Evolutionary conservation across 495 filamentous ascomycete species (phyloP), one percentile per base, ranked within the genome.

Genomic region (Hyaloscypha finlandica): DNA sequence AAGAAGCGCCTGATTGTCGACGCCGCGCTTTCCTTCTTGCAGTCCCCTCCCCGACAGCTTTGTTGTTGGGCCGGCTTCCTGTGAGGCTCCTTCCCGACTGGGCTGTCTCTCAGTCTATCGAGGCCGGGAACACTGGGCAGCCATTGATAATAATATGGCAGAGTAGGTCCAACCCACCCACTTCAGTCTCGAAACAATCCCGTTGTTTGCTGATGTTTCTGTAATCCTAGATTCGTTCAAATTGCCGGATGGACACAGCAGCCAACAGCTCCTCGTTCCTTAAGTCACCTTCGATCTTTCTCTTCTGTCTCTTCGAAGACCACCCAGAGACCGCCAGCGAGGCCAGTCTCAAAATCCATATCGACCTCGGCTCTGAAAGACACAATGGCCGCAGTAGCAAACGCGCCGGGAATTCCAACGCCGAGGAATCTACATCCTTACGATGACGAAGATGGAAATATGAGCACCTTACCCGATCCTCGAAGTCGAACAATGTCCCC

Each of bases 201-300:
- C 39, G 19, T n/a, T 30, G 32, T 59, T 37, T 20, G 33, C 56
- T 59, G 39, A 59, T 22, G 16, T 16, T 14, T 12, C 39, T 9
- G 25, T 6, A 4, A 45, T n/a, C 12, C 16, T 61, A 85, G 83
- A 66, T 79, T 84, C 69, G 77, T 83, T 67, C 76, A 81, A 65
- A 76, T 83, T 68, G 76, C 81, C 64, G 77, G 80, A 64, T 84
- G 82, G 82, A 78, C 81, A 64, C 77, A 82, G 73, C 80, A 84
- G 66, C 71, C 75, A 37, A 76, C 75, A 62, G 68, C 78, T 67
- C 73, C 74, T 62, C 74, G 72, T 48, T 73, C 78, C 39, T 75
- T 81, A n/a, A 78, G 78, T 67, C 83, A 85, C 71, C 70, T 80
- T 59, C 75, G 83, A 64, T 84, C 83, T 22, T 74, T 83, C 14